Evolutionary conservation across 2,329 filamentous ascomycete genomes (phyloP).

Genomic region (Pestalotiopsis fici): DNA sequence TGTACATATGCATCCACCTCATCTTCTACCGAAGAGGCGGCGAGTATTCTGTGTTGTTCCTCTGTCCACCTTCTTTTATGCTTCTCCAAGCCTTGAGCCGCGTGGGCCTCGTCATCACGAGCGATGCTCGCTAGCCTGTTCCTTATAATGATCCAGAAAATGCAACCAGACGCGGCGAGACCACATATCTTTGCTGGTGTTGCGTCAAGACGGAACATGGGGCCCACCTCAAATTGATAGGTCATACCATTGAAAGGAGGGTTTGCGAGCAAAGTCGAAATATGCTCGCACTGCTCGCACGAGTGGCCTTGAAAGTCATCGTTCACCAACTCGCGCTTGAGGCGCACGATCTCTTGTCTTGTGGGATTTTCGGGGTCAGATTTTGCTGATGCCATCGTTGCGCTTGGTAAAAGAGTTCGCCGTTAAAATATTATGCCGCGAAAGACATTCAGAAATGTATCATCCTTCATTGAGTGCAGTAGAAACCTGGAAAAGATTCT

Average conservation of each 20-base stretch:
- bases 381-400: neutral
- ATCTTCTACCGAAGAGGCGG: too few relatives aligned
- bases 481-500: too few relatives aligned
- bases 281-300: neutral
- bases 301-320: conserved; percentile 1
- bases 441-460: too few relatives aligned
- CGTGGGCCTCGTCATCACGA: too few relatives aligned
- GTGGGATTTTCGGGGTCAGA: neutral
- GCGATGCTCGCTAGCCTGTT: neutral
- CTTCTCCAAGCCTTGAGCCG: too few relatives aligned
- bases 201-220: neutral
- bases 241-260: neutral
- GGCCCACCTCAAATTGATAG: neutral
- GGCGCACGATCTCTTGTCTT: neutral
- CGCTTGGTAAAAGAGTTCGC: too few relatives aligned
- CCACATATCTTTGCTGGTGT: neutral
- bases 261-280: too few relatives aligned
- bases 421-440: too few relatives aligned
- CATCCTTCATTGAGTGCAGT: too few relatives aligned
- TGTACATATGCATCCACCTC: too few relatives aligned
- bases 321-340: neutral
- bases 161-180: neutral
- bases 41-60: neutral
- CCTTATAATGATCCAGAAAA: neutral
- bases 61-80: neutral